These are phyloP conservation scores for Craterostigma plantagineum DNA, from an alignment of 257 asterid species.

Conservation along the genomic window DNA sequence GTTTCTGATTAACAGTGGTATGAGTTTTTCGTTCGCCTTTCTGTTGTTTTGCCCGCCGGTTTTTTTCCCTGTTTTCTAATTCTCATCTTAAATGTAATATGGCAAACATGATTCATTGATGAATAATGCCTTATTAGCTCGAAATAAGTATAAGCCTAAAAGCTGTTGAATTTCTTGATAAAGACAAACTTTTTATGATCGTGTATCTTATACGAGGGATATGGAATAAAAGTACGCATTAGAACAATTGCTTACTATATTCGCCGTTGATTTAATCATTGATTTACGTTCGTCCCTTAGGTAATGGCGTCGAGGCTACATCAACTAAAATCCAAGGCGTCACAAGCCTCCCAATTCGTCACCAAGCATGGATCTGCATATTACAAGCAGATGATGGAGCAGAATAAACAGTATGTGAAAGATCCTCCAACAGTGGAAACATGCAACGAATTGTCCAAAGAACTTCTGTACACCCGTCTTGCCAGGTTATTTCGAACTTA, in stretches of 20 bases:
- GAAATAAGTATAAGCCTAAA: too few species aligned
- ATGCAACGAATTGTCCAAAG: slow-evolving; percentile 16
- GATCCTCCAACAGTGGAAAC: slow-evolving; percentile 25
- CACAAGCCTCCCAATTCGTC: slow-evolving; percentile 15
- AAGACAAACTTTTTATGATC: too few species aligned
- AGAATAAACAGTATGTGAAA: slow-evolving; percentile 21
- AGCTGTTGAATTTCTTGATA: too few species aligned
- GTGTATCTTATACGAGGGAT: too few species aligned
- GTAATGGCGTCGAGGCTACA: slow-evolving; percentile 19
- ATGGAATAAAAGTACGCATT: too few species aligned
- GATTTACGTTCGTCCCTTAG: neutral
- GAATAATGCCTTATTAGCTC: too few species aligned
- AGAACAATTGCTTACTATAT: neutral
- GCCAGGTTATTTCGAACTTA: slow-evolving; percentile 16
- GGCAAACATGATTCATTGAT: too few species aligned
- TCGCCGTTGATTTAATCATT: neutral
- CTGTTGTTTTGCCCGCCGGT: too few species aligned
- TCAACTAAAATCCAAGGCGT: slow-evolving; percentile 19
- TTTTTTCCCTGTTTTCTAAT: too few species aligned
- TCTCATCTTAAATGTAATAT: too few species aligned
- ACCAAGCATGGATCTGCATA: slow-evolving; percentile 17
- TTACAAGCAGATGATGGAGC: slow-evolving; percentile 21
- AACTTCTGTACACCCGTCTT: slow-evolving; percentile 23
- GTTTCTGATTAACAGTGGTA: too few species aligned
- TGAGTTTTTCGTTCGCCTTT: too few species aligned